These are phyloP conservation scores for Taphrina confusa DNA, from an alignment of 1,139 yeast species.

Conservation along the genomic window DNA sequence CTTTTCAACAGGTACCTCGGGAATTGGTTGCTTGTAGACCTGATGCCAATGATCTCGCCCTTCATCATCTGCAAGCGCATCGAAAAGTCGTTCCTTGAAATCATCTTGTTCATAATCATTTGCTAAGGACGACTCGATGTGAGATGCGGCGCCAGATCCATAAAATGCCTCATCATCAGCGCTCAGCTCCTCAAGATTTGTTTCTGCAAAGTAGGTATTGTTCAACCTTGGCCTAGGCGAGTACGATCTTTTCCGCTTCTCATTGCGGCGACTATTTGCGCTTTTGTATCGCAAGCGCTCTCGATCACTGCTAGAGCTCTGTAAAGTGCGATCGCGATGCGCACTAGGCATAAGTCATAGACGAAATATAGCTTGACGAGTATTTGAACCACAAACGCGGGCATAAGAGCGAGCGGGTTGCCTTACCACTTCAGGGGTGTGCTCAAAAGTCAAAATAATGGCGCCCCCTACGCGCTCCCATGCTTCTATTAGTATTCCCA, in stretches of 20 bases:
- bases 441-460: conserved; percentile 3
- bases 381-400: no score
- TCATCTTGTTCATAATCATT: background rate
- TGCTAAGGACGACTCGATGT: background rate
- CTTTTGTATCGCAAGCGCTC: background rate
- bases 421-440: background rate
- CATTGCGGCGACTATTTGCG: no score
- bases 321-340: no score
- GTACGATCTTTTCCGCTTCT: background rate
- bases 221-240: no score
- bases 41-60: conserved; percentile 16
- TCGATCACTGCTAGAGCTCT: background rate
- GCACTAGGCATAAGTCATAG: no score
- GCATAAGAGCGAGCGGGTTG: no score
- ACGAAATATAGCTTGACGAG: no score
- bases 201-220: no score
- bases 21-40: conserved; percentile 11
- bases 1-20: background rate
- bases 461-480: no score
- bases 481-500: no score
- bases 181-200: background rate
- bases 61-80: conserved; percentile 22
- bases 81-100: conserved; percentile 13
- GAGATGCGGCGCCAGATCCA: background rate
- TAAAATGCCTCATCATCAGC: conserved; percentile 22